Base-by-base conservation (phyloP, 371 early-diverging fungal genomes). In the Lichtheimia hyalospora region DNA sequence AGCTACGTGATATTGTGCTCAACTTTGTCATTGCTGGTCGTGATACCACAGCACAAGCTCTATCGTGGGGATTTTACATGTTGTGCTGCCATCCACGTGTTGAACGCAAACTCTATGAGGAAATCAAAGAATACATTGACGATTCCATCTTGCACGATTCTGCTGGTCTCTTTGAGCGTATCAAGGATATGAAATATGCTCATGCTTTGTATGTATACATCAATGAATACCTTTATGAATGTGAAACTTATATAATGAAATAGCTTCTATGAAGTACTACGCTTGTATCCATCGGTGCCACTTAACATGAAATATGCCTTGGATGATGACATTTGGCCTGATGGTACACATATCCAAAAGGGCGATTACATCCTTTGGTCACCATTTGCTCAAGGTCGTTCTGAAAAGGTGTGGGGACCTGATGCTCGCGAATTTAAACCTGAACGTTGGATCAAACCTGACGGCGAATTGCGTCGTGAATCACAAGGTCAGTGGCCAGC, bases 261-360 rank as follows among this genome's bases (percentile, higher is more conserved):
- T 25, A 18, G 57, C 15, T 77, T 81, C 60, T 75, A 73, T 53
- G 93, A 93, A 68, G 73, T 84, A 0, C 68, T 92, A 5, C 81
- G 92, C 15, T 68, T 89, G 10, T 82, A 88, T 64, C 91, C 92
- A 0, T 82, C 85, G 10, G 91, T 93, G 0, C 92, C 93, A 25
- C 62, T 60, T 12, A 85, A 89, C 27, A 66, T 78, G 49, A 91
- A 89, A 71, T 63, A 72, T 42, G 88, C 88, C 15, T 64, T 88
- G n/a, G 64, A 83, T 16, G 90, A 89, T 61, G 87, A 87, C 63
- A 57, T 85, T 3, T 76, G 86, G 61, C 92, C 92, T 12, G 87
- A 89, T 51, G 90, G 91, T 5, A 82, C 82, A 20, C 63, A 64
- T 13, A 71, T 91, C 6, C 72, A 73, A 41, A 80, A 80, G 46